Percentiles rank a stretch among this genome's conserved stretches.
phyloP scores from a whole-genome alignment of 2,329 filamentous ascomycete genomes.

The Cryphonectria parasitica region DNA sequence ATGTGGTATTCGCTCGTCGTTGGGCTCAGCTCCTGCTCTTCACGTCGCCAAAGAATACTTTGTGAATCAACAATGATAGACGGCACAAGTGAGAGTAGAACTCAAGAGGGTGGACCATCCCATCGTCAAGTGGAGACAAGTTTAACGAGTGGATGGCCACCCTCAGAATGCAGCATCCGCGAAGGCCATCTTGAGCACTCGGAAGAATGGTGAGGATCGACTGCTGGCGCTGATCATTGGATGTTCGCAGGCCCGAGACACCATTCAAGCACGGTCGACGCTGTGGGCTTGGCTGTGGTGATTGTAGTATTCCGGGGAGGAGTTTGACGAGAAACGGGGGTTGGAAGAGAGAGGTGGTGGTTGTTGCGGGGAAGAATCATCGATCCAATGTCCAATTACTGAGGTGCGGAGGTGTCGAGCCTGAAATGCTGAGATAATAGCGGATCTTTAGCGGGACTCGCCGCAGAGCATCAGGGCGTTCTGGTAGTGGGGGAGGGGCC shows the following conservation, averaged over 20 bases:
- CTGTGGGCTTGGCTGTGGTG: not conserved
- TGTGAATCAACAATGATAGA: not conserved
- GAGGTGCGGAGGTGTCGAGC: not conserved
- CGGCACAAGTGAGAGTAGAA: constrained; percentile 33
- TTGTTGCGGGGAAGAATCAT: constrained; percentile 7
- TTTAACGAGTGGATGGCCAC: constrained; percentile 50
- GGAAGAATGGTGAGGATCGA: not conserved
- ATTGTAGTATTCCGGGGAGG: not conserved
- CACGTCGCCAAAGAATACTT: constrained; percentile 5
- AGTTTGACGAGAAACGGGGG: not conserved
- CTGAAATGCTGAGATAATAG: constrained; percentile 5
- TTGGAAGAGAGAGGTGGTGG: not conserved
- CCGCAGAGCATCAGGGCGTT: not conserved
- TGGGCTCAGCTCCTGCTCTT: not conserved
- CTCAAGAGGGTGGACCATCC: constrained; percentile 56
- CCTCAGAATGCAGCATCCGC: constrained; percentile 56
- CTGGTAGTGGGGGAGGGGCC: not conserved
- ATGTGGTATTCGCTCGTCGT: not conserved
- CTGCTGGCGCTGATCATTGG: not conserved
- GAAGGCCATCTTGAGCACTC: constrained; percentile 46
- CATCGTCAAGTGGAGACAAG: constrained; percentile 51
- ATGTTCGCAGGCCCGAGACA: not conserved
- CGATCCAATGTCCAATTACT: not conserved
- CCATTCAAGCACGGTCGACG: not conserved
- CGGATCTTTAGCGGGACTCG: not conserved